A percentile compares a stretch with the other conserved stretches of the same genome.
phyloP scores from a whole-genome alignment of 768 basidiomycete genomes.

The Candolleomyces efflorescens region DNA sequence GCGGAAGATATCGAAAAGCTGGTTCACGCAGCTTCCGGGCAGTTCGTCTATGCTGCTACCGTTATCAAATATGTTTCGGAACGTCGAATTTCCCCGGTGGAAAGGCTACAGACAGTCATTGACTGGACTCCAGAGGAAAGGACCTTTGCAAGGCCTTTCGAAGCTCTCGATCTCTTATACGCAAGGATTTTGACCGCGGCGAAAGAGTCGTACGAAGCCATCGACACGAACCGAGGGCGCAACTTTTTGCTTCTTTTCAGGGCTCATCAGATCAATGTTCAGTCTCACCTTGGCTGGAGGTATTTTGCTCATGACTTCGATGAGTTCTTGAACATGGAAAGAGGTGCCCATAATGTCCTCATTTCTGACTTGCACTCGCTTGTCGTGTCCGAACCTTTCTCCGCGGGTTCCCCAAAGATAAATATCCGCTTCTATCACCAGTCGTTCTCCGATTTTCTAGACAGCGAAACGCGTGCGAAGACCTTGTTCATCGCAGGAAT shows the following conservation, averaged over 20 bases:
- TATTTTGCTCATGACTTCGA: too few relatives aligned
- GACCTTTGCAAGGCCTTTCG: not conserved
- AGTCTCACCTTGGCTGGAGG: too few relatives aligned
- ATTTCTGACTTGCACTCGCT: not conserved
- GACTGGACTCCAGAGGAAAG: not conserved
- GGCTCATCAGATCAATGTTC: not conserved
- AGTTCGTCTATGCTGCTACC: conserved; percentile 5
- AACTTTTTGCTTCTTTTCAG: not conserved
- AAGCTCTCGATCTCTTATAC: not conserved
- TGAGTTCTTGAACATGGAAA: not conserved
- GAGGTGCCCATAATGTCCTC: not conserved
- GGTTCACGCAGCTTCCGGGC: not conserved
- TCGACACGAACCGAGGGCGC: not conserved
- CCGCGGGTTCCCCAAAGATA: not conserved
- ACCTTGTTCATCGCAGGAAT: not conserved
- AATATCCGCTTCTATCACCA: not conserved
- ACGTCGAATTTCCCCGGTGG: not conserved
- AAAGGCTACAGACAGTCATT: not conserved
- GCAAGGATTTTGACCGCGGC: not conserved
- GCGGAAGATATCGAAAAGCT: not conserved
- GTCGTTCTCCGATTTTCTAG: conserved; percentile 3
- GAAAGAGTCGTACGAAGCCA: not conserved
- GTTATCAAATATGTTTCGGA: not conserved
- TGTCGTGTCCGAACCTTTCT: not conserved
- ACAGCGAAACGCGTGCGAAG: not conserved